Evolutionary conservation across 2,329 filamentous ascomycete genomes (phyloP).

Genomic region (Trichophyton mentagrophytes): DNA sequence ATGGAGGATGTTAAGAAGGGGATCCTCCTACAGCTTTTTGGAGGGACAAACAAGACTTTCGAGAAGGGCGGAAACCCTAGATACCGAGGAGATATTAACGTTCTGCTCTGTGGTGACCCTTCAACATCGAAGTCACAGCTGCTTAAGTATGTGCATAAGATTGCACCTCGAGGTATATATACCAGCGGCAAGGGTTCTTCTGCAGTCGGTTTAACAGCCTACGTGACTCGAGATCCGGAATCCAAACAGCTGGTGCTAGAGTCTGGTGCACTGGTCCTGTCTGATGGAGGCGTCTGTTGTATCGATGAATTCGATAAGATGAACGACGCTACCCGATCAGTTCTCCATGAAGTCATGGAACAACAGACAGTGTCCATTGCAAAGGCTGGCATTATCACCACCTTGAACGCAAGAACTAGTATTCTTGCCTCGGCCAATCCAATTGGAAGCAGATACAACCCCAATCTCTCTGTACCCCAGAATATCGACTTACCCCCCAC

Average conservation of each 20-base stretch:
- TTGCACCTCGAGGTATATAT: constrained; percentile 76
- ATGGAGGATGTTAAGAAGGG: constrained; percentile 99
- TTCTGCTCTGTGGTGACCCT: constrained; percentile 90
- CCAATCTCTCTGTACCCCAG: constrained; percentile 85
- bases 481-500: constrained; percentile 97
- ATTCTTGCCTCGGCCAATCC: constrained; percentile 96
- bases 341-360: constrained; percentile 70
- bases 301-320: constrained; percentile 75
- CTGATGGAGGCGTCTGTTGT: constrained; percentile 63
- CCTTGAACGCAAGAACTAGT: constrained; percentile 85
- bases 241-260: constrained; percentile 62
- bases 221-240: constrained; percentile 61
- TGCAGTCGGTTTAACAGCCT: constrained; percentile 64
- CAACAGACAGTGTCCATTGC: constrained; percentile 68
- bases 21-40: constrained; percentile 89
- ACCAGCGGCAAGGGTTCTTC: constrained; percentile 66
- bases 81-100: constrained; percentile 95
- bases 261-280: constrained; percentile 60
- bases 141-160: constrained; percentile 90
- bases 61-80: constrained; percentile 89
- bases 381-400: constrained; percentile 69
- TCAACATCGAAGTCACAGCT: constrained; percentile 95
- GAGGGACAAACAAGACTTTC: constrained; percentile 95
- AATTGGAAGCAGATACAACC: constrained; percentile 95
- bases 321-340: constrained; percentile 60